Conservation (phyloP, 2,329 filamentous ascomycete genomes). For the Iodosphaeria phyllophila region DNA sequence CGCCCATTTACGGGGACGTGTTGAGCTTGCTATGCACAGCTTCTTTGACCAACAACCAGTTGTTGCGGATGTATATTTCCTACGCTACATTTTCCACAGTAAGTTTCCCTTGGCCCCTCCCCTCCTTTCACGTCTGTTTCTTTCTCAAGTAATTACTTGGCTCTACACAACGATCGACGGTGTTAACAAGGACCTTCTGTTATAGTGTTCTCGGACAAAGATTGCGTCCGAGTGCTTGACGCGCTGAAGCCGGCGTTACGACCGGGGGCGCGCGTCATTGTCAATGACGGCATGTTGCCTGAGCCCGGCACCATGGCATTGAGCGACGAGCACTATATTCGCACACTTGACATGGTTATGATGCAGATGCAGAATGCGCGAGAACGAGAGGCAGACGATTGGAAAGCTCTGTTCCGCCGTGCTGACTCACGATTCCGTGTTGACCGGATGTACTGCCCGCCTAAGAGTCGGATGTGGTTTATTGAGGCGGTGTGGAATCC, state of each 20-base stretch:
- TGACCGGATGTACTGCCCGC: neutral
- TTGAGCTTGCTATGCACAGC: too few relatives aligned
- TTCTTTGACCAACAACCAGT: too few relatives aligned
- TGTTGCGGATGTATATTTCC: too few relatives aligned
- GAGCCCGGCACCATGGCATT: neutral
- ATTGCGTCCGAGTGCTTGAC: too few relatives aligned
- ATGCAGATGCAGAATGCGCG: neutral
- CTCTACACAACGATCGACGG: too few relatives aligned
- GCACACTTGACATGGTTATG: slow-evolving; percentile 1
- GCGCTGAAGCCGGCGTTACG: too few relatives aligned
- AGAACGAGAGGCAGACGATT: slow-evolving; percentile 1
- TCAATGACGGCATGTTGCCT: too few relatives aligned
- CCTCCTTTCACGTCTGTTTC: neutral
- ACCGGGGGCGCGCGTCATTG: too few relatives aligned
- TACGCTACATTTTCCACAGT: too few relatives aligned
- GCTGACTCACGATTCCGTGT: slow-evolving; percentile 1
- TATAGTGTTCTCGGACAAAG: neutral
- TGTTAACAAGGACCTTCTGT: too few relatives aligned
- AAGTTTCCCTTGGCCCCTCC: neutral
- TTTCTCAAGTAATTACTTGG: too few relatives aligned
- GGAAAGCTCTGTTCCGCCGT: neutral
- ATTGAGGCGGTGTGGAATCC: slow-evolving; percentile 1
- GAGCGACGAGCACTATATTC: neutral
- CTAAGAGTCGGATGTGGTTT: slow-evolving; percentile 1
- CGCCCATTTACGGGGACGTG: too few relatives aligned